phyloP scores from a whole-genome alignment of 495 filamentous ascomycete genomes.

The Penicillium argentinense region DNA sequence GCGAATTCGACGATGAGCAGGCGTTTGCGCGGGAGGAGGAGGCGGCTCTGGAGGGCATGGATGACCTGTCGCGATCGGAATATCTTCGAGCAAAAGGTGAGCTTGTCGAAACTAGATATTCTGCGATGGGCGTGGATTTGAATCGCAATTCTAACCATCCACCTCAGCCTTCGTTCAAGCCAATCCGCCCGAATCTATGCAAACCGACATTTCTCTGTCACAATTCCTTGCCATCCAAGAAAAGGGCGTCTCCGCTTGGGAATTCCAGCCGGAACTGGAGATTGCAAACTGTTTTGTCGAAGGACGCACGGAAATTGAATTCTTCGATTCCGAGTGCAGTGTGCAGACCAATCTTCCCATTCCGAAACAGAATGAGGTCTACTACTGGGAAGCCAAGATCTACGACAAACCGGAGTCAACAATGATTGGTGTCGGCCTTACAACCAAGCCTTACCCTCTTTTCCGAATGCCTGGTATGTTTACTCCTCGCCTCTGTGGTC shows the following conservation, averaged over 20 bases:
- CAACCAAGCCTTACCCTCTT: slow-evolving; percentile 94
- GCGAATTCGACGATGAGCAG: slow-evolving; percentile 97
- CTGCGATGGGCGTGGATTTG: no score
- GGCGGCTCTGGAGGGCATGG: slow-evolving; percentile 92
- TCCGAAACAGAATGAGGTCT: slow-evolving; percentile 98
- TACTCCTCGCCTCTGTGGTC: background rate
- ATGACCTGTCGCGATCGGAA: slow-evolving; percentile 85
- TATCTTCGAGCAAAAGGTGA: slow-evolving; percentile 95
- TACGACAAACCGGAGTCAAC: slow-evolving; percentile 94
- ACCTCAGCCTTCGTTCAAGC: slow-evolving; percentile 82
- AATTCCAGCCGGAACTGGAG: slow-evolving; percentile 96
- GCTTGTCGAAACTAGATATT: background rate
- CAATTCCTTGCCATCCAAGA: slow-evolving; percentile 98
- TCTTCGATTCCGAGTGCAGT: slow-evolving; percentile 96
- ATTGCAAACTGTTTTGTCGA: slow-evolving; percentile 99
- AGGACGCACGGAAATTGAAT: slow-evolving; percentile 93
- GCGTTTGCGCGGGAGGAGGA: slow-evolving; percentile 89
- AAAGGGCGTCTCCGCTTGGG: slow-evolving; percentile 98
- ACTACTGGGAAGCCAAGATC: slow-evolving; percentile 99
- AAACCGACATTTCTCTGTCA: slow-evolving; percentile 95
- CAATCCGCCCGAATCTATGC: slow-evolving; percentile 91
- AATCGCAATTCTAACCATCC: slow-evolving; percentile 11
- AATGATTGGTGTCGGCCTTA: slow-evolving; percentile 82
- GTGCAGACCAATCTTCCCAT: slow-evolving; percentile 96
- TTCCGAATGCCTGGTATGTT: slow-evolving; percentile 86